Evolutionary conservation across 108 stramenopile genomes (phyloP), one percentile per base, ranked within the genome.

Genomic region (Cyclostephanos tholiformis): DNA sequence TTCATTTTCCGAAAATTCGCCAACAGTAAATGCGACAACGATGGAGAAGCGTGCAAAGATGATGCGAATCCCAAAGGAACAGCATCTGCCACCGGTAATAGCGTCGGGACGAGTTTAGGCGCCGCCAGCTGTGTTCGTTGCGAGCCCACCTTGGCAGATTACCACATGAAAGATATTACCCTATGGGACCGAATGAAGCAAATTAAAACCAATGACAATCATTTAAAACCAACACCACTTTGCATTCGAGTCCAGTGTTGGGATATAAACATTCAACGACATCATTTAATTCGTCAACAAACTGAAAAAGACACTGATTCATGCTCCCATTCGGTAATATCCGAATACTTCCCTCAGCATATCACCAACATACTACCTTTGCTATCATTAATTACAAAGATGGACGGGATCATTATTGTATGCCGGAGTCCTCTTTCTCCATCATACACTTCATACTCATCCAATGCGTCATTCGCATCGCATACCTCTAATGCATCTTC

Each of bases 81-180:
- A 4, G 58, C 57, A 25, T 38, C 69, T 29, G 35, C 69, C n/a
- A 11, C 69, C 1, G 10, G 30, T 11, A 67, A 32, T 20, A 67
- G 67, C 51, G 55, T 67, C 29, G 67, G 67, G n/a, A 52, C 53
- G 20, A 67, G 67, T 53, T 52, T 60, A 19, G 60, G 60, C 23
- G 44, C 58, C 46, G 29, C 44, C 12, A 30, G 65, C 12, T 25
- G 26, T 63, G 49, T 35, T 35, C 48, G 9, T 44, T 19, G 35
- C 58, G 69, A 70, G 46, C 69, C 71, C 1, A 72, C 71, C 12
- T 64, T 73, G 72, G 72, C 72, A 48, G 64, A 65, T 11, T 73
- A 73, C 46, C 56, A 55, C 63, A 73, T 65, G 55, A 73, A 73
- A 53, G 72, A 73, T 27, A 53, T 73, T 29, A 53, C 72, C 4